Base-by-base conservation (phyloP, 208 protist genomes). In the Leishmania arabica region DNA sequence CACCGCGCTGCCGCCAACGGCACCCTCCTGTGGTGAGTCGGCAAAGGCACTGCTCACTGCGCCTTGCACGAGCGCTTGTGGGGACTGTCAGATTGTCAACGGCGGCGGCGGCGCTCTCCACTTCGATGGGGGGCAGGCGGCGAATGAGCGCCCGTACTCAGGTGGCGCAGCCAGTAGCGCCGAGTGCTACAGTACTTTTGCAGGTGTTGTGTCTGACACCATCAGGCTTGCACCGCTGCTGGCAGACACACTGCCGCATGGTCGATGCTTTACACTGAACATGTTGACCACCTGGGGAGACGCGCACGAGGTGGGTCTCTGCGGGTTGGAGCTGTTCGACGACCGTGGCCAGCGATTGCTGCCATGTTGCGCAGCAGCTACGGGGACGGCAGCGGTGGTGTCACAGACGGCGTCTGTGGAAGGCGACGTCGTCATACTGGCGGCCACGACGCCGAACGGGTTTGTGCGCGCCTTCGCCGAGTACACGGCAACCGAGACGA, bases 311-410 rank as follows among this genome's bases (percentile, higher is more conserved):
- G 80, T 98, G n/a, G 97, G 97, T 9, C 75, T 99, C 27, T 92
- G 88, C 69, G 96, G 95, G 2, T 86, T 99, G 49, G 96, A 98
- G 83, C 51, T 99, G n/a, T 98, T 96, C 82, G 90, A 98, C 81
- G 77, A 84, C 51, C 72, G 78, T 27, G 95, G 95, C 15, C 78
- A 89, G 5, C 90, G 84, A 31, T 78, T 99, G 37, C 76, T 86
- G 47, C 80, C 91, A 54, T 60, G 49, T 27, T 40, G 40, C 1
- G n/a, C 21, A 13, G 17, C 77, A 53, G 54, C 54, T 83, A 82
- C 34, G 75, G 42, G 45, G 15, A 47, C 45, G 11, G 24, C 78
- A 40, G 64, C 40, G 24, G 66, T n/a, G 13, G 49, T 86, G 49
- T 76, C 75, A 9, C 79, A 72, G 60, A 80, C 88, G 21, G 72